Conservation (phyloP, 1,284 basidiomycete species). For the Apiotrichum gracile region DNA sequence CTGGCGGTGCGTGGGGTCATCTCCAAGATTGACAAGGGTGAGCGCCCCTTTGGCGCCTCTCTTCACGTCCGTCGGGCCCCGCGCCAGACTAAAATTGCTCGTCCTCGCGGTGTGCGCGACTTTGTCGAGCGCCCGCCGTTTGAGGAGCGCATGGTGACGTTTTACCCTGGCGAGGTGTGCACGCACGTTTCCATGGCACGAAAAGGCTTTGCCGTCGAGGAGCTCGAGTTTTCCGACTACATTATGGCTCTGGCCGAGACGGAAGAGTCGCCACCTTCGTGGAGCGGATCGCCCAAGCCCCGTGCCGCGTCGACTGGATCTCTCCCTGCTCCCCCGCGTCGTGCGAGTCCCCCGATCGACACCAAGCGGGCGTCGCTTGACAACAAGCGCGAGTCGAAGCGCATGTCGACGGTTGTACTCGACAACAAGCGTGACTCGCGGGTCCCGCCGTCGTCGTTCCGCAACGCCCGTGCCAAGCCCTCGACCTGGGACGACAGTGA, state of each 20-base stretch:
- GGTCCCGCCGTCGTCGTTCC: constrained; percentile 8
- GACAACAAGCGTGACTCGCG: background rate
- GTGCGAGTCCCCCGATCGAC: background rate
- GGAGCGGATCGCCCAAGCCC: background rate
- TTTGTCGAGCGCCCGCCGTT: constrained; percentile 38
- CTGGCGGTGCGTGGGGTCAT: constrained; percentile 28
- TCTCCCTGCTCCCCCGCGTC: background rate
- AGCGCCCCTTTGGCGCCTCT: constrained; percentile 16
- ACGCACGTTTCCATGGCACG: constrained; percentile 38
- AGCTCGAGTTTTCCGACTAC: constrained; percentile 37
- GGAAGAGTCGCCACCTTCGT: constrained; percentile 17
- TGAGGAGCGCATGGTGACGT: constrained; percentile 38
- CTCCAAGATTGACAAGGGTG: constrained; percentile 26
- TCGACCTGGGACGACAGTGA: constrained; percentile 18
- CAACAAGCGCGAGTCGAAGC: background rate
- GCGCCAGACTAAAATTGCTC: constrained; percentile 7
- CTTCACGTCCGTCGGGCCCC: constrained; percentile 7
- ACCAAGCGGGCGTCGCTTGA: background rate
- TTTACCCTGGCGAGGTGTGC: constrained; percentile 25
- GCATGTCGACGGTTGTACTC: background rate
- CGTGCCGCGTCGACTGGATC: background rate
- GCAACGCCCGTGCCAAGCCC: constrained; percentile 4
- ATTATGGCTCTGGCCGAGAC: constrained; percentile 29
- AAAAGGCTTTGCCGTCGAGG: constrained; percentile 38
- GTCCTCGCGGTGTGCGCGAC: constrained; percentile 33